Evolutionary conservation across 305 asterid species (phyloP), one percentile per base, ranked within the genome.

Genomic region (Fraxinus dipetala): DNA sequence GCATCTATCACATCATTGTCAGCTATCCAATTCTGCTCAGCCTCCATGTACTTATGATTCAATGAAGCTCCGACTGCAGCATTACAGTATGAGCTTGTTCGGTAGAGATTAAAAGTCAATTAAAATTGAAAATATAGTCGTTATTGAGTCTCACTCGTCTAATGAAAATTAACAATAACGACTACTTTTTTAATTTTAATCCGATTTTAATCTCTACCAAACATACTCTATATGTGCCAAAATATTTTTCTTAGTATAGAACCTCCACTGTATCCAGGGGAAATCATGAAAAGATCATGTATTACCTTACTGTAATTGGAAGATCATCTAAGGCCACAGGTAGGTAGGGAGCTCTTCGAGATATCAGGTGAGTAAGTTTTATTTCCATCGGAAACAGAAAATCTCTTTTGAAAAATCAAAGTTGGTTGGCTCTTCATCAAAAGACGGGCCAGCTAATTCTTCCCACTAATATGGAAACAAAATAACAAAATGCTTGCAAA

Each of bases 381-480:
- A 72, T 14, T 43, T 32, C 80, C 86, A 80, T 80, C 73, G 54
- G 86, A 84, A 72, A 75, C 80, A 24, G 79, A 32, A 31, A 75
- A 61, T 20, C 80, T 32, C 76, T 28, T 45, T 69, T 48, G 81
- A 70, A 80, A 38, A 73, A 56, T 80, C 63, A 43, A 45, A 34
- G n/a, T 48, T 40, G 38, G 51, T 81, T 82, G 84, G 76, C 72
- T 86, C 87, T 87, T 84, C 87, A 28, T 40, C 51, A 80, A 75
- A 84, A 74, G 89, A 86, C 59, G 70, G 70, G 61, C 83, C 81
- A 75, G 89, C 79, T 79, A 76, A 89, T 34, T 93, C 93, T 86
- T 91, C 93, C 98, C 98, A 94, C 87, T 89, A 82, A 80, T 89
- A 87, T 4, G 97, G 98, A 85, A 93, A 93, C 81, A 97, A 98